Evolutionary conservation across 306 rosid genomes (phyloP).

Genomic region (Malus sylvestris): DNA sequence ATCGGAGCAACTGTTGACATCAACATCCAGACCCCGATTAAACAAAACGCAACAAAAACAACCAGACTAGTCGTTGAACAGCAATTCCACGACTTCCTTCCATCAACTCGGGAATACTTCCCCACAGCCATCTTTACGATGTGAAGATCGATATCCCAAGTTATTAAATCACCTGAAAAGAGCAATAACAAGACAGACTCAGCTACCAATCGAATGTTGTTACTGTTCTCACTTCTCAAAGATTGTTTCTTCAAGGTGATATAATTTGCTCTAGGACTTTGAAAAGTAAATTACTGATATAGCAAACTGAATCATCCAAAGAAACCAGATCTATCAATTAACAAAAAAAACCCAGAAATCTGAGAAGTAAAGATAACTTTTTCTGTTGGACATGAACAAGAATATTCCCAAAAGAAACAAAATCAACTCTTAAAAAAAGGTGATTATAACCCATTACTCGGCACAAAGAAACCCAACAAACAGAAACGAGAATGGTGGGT

Average conservation of each 20-base stretch:
- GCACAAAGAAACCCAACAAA: neutral
- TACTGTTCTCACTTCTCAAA: neutral
- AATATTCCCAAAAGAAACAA: neutral
- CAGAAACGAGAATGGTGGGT: neutral
- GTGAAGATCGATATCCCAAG: slow-evolving; percentile 7
- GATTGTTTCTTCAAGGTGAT: neutral
- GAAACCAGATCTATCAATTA: slow-evolving; percentile 14
- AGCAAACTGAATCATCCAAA: neutral
- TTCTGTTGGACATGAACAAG: neutral
- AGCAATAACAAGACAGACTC: slow-evolving; percentile 14
- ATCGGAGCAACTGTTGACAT: slow-evolving; percentile 56
- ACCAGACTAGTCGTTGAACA: slow-evolving; percentile 45
- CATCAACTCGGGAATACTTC: slow-evolving; percentile 59
- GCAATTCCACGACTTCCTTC: slow-evolving; percentile 45
- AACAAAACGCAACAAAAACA: slow-evolving; percentile 61
- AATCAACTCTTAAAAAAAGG: neutral
- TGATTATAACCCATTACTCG: neutral
- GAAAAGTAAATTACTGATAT: neutral
- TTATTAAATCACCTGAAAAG: slow-evolving; percentile 23
- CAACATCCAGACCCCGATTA: slow-evolving; percentile 66
- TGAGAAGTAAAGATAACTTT: neutral
- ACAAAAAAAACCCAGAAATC: neutral
- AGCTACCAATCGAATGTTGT: neutral
- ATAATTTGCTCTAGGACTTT: neutral
- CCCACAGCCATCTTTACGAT: slow-evolving; percentile 45